These are phyloP conservation scores for Phytophthora hibernalis DNA, from an alignment of 352 stramenopile species.

Conservation along the genomic window DNA sequence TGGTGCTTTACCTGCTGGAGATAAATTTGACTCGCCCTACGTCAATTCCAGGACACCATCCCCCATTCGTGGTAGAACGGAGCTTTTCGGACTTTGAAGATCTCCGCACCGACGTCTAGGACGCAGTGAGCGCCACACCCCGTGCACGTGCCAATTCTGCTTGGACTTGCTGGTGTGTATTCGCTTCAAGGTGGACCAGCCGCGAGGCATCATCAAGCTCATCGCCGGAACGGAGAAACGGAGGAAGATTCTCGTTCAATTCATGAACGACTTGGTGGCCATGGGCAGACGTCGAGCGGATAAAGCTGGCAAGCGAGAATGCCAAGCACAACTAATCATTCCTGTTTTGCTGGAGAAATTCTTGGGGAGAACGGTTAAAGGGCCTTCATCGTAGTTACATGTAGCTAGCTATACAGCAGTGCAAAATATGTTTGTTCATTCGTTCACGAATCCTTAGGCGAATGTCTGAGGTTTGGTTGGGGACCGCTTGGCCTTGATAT, in stretches of 20 bases:
- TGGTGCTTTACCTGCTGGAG: constrained; percentile 50
- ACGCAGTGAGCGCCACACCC: constrained; percentile 32
- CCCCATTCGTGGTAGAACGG: constrained; percentile 35
- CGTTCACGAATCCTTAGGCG: constrained; percentile 5
- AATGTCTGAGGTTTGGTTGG: constrained; percentile 33
- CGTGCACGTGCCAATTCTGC: constrained; percentile 56
- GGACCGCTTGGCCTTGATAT: constrained; percentile 61
- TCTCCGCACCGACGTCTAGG: constrained; percentile 40
- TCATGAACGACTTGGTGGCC: constrained; percentile 46
- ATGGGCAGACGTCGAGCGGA: constrained; percentile 37
- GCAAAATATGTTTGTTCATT: not conserved
- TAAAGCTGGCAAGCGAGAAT: constrained; percentile 24
- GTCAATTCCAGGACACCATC: constrained; percentile 2
- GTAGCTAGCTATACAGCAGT: constrained; percentile 21
- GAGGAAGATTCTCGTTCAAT: constrained; percentile 47
- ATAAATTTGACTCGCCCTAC: constrained; percentile 33
- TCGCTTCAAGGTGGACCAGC: constrained; percentile 48
- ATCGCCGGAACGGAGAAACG: constrained; percentile 31
- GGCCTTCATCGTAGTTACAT: not conserved
- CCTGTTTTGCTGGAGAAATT: constrained; percentile 45
- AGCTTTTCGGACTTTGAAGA: constrained; percentile 58
- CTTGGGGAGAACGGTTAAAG: not conserved
- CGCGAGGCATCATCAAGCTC: constrained; percentile 42
- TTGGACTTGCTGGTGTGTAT: constrained; percentile 54
- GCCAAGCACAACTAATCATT: constrained; percentile 38